Conservation (phyloP, 495 filamentous ascomycete genomes). For the Trichoderma virens region DNA sequence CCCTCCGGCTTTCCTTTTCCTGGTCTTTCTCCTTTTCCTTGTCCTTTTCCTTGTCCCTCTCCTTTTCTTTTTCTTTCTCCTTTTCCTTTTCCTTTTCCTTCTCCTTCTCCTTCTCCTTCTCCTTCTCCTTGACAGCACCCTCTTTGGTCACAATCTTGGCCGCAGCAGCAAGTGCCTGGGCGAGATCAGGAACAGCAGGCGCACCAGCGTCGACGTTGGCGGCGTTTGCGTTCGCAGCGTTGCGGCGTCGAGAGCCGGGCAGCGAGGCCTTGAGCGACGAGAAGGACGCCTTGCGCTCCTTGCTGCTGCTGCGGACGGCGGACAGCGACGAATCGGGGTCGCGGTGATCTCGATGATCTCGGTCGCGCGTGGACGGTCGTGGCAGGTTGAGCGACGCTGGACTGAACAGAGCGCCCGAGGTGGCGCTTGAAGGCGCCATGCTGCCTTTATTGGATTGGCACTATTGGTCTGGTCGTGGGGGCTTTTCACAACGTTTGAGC, state of each 20-base stretch:
- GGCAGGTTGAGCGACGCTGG: background rate
- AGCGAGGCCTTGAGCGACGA: slow-evolving; percentile 33
- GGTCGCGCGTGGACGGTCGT: slow-evolving; percentile 21
- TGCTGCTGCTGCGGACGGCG: slow-evolving; percentile 17
- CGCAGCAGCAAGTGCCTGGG: slow-evolving; percentile 32
- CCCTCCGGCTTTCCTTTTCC: background rate
- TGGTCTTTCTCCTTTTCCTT: slow-evolving; percentile 12
- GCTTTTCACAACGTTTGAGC: background rate
- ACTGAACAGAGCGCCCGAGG: background rate
- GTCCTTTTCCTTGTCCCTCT: slow-evolving; percentile 8
- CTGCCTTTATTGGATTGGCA: background rate
- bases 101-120: slow-evolving; percentile 7
- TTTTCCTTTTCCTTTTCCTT: slow-evolving; percentile 11
- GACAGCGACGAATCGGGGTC: background rate
- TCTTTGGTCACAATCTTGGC: slow-evolving; percentile 29
- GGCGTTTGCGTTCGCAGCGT: background rate
- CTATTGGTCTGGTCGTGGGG: no score
- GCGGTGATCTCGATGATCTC: background rate
- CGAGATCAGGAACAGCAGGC: slow-evolving; percentile 32
- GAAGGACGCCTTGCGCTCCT: slow-evolving; percentile 40
- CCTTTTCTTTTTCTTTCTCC: background rate
- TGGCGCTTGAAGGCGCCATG: background rate
- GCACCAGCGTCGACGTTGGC: slow-evolving; percentile 21
- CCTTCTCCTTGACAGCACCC: background rate
- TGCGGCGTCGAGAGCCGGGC: slow-evolving; percentile 18